Evolutionary conservation across 2,329 filamentous ascomycete genomes (phyloP).

Genomic region (Tolypocladium ovalisporum): DNA sequence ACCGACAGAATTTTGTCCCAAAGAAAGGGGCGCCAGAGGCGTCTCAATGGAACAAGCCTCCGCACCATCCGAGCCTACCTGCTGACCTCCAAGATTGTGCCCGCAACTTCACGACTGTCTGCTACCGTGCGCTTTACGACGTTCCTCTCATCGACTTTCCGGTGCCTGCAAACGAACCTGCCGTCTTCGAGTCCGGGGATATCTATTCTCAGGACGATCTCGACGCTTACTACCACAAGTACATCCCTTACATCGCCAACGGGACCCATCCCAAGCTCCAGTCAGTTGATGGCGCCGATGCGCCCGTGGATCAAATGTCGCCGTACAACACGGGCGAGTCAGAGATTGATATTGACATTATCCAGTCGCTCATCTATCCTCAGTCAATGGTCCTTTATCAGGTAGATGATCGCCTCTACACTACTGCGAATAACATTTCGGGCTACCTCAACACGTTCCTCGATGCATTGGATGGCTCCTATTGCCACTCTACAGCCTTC

Average conservation of each 20-base stretch:
- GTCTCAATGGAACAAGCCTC: not conserved
- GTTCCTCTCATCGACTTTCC: slow-evolving; percentile 31
- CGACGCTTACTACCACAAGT: slow-evolving; percentile 33
- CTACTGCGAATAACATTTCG: slow-evolving; percentile 29
- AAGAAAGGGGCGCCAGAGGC: slow-evolving; percentile 1
- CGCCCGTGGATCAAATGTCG: slow-evolving; percentile 22
- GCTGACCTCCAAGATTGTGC: slow-evolving; percentile 26
- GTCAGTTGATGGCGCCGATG: slow-evolving; percentile 31
- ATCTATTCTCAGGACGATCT: slow-evolving; percentile 37
- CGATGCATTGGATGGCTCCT: slow-evolving; percentile 40
- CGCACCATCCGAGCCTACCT: slow-evolving; percentile 1
- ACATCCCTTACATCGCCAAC: slow-evolving; percentile 26
- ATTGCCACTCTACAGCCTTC: slow-evolving; percentile 38
- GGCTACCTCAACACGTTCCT: slow-evolving; percentile 29
- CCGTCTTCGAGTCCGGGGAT: slow-evolving; percentile 39
- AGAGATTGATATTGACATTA: slow-evolving; percentile 36
- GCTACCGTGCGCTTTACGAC: slow-evolving; percentile 35
- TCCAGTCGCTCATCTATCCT: slow-evolving; percentile 38
- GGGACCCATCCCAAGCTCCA: slow-evolving; percentile 30
- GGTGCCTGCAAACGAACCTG: slow-evolving; percentile 38
- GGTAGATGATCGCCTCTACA: slow-evolving; percentile 32
- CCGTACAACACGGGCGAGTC: slow-evolving; percentile 30
- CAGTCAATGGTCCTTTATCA: slow-evolving; percentile 35
- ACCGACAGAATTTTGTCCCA: slow-evolving; percentile 1
- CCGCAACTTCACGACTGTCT: slow-evolving; percentile 43